Evolutionary conservation across 2,329 filamentous ascomycete genomes (phyloP).

Genomic region (Microascus cirrosus): DNA sequence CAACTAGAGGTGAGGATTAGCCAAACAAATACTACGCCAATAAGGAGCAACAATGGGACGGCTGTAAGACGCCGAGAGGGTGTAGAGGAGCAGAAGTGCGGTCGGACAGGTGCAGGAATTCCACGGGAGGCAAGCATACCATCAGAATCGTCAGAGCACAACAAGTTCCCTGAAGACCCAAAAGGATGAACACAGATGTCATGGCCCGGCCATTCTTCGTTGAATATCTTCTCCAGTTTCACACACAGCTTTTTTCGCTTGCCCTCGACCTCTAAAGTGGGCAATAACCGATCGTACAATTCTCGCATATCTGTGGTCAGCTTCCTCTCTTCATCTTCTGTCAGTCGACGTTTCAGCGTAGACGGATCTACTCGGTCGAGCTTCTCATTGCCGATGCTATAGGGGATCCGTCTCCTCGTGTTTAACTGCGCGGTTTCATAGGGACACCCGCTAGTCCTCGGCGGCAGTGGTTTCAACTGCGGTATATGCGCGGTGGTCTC

Average conservation of each 20-base stretch:
- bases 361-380: conserved; percentile 61
- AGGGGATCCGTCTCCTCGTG: conserved; percentile 79
- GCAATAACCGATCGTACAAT: conserved; percentile 75
- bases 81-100: not conserved
- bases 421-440: conserved; percentile 81
- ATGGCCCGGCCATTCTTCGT: conserved; percentile 82
- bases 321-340: conserved; percentile 61
- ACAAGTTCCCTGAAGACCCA: conserved; percentile 91
- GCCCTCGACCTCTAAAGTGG: conserved; percentile 66
- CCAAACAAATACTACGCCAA: not conserved
- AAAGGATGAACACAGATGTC: conserved; percentile 88
- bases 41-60: not conserved
- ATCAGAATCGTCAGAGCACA: conserved; percentile 94
- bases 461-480: conserved; percentile 53
- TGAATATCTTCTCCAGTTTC: conserved; percentile 82
- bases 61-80: not conserved
- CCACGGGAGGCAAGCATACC: conserved; percentile 42
- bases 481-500: conserved; percentile 70
- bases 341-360: conserved; percentile 61
- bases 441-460: conserved; percentile 56
- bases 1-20: conserved; percentile 50
- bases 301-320: conserved; percentile 75
- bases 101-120: not conserved
- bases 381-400: conserved; percentile 73
- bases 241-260: conserved; percentile 66